Conservation (phyloP, 305 asterid genomes). For the Fraxinus albicans region DNA sequence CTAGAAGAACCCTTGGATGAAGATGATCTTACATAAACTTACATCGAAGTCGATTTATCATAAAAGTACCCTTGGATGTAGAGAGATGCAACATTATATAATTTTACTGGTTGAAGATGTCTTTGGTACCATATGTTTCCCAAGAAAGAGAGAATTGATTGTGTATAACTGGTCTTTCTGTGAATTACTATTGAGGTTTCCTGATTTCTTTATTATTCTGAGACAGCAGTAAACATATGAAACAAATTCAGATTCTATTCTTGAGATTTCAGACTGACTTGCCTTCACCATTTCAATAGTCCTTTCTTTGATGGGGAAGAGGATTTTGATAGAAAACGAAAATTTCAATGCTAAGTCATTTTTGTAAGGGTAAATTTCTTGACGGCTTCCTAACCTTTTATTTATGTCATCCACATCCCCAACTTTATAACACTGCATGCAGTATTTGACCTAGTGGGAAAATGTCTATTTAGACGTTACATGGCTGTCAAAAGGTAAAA, state of each 20-base stretch:
- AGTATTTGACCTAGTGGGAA: background rate
- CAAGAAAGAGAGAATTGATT: background rate
- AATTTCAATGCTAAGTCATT: too few relatives aligned
- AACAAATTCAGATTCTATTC: background rate
- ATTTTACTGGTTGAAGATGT: background rate
- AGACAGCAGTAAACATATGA: background rate
- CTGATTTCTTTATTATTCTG: background rate
- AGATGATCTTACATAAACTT: slow-evolving; percentile 77
- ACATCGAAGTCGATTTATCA: background rate
- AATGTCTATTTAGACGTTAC: background rate
- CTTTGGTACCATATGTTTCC: background rate
- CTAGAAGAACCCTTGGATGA: slow-evolving; percentile 73
- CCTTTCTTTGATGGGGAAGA: background rate
- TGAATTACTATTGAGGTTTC: background rate
- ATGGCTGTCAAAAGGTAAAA: too few relatives aligned
- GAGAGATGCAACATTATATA: background rate
- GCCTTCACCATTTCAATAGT: background rate
- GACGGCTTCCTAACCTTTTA: background rate
- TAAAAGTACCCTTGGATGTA: background rate
- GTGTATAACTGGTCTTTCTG: background rate
- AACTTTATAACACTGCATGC: background rate
- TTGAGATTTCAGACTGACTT: background rate
- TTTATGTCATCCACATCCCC: background rate
- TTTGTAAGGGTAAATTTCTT: background rate
- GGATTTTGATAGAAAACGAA: background rate